Evolutionary conservation across 768 basidiomycete genomes (phyloP).

Genomic region (Epithele typhae): DNA sequence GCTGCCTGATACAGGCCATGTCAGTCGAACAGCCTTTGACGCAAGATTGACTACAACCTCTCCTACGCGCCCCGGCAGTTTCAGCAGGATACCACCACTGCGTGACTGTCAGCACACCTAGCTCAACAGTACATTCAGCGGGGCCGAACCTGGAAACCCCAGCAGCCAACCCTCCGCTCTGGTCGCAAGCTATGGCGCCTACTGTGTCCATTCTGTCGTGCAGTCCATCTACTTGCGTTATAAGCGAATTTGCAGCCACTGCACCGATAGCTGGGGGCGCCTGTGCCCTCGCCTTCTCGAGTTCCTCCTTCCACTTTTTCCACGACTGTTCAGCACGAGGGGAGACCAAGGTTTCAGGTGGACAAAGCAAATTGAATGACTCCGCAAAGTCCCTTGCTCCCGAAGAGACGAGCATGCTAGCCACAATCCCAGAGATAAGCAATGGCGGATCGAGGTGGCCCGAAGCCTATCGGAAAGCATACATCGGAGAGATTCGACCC

Average conservation of each 20-base stretch:
- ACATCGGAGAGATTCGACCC: constrained; percentile 72
- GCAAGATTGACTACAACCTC: constrained; percentile 41
- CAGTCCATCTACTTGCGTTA: constrained; percentile 9
- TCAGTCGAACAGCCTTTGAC: too few relatives aligned
- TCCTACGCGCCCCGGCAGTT: constrained; percentile 68
- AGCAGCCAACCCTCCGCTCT: constrained; percentile 45
- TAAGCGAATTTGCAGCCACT: background rate
- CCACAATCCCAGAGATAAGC: too few relatives aligned
- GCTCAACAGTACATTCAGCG: too few relatives aligned
- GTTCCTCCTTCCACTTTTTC: constrained; percentile 53
- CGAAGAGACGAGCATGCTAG: background rate
- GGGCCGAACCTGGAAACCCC: constrained; percentile 62
- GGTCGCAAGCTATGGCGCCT: constrained; percentile 63
- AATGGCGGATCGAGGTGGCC: constrained; percentile 16
- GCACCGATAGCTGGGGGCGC: too few relatives aligned
- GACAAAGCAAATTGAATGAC: constrained; percentile 29
- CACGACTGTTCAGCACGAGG: constrained; percentile 49
- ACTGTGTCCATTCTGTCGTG: constrained; percentile 70
- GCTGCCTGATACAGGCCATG: constrained; percentile 59
- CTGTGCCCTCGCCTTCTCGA: constrained; percentile 26
- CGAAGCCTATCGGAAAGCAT: too few relatives aligned
- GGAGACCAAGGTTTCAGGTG: constrained; percentile 44
- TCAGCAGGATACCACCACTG: constrained; percentile 79
- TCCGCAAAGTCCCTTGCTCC: constrained; percentile 50
- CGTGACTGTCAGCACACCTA: background rate